Percentiles rank a stretch among this genome's conserved stretches.
Conservation (phyloP, 441 rosid species). For the Capsella rubella region DNA sequence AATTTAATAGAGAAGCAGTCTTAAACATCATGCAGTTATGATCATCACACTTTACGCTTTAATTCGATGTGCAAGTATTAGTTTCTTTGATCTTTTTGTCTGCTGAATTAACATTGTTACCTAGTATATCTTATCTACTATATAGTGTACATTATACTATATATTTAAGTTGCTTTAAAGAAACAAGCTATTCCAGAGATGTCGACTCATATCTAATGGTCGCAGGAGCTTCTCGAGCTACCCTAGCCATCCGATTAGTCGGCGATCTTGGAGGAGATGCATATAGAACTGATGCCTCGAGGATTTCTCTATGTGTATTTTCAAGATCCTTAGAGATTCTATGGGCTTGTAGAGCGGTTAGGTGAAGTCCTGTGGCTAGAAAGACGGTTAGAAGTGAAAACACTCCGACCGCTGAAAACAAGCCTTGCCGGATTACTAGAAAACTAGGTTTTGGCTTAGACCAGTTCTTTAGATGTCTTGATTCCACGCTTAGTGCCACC, state of each 20-base stretch:
- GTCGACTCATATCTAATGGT: slow-evolving; percentile 45
- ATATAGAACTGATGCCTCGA: slow-evolving; percentile 62
- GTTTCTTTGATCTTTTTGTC: neutral
- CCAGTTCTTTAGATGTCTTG: slow-evolving; percentile 91
- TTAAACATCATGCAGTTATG: too few relatives aligned
- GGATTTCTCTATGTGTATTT: slow-evolving; percentile 54
- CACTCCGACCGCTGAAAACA: slow-evolving; percentile 83
- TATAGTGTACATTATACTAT: slow-evolving; percentile 1
- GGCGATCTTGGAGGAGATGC: slow-evolving; percentile 83
- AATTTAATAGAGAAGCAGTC: too few relatives aligned
- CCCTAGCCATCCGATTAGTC: slow-evolving; percentile 44
- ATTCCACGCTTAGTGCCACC: slow-evolving; percentile 84
- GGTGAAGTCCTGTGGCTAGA: slow-evolving; percentile 70
- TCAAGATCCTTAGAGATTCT: slow-evolving; percentile 62
- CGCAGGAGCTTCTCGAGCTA: slow-evolving; percentile 67
- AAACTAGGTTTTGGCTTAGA: slow-evolving; percentile 69
- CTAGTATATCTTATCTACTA: neutral
- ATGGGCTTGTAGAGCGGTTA: slow-evolving; percentile 71
- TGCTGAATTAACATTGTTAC: too few relatives aligned
- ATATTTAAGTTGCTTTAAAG: slow-evolving; percentile 48
- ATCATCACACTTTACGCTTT: neutral
- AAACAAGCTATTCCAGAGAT: slow-evolving; percentile 34
- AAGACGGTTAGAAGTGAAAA: slow-evolving; percentile 68
- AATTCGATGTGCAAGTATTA: neutral
- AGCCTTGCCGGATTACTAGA: slow-evolving; percentile 66